These are phyloP conservation scores for Botryotinia narcissicola DNA, from an alignment of 2,329 filamentous ascomycete species.

Conservation along the genomic window DNA sequence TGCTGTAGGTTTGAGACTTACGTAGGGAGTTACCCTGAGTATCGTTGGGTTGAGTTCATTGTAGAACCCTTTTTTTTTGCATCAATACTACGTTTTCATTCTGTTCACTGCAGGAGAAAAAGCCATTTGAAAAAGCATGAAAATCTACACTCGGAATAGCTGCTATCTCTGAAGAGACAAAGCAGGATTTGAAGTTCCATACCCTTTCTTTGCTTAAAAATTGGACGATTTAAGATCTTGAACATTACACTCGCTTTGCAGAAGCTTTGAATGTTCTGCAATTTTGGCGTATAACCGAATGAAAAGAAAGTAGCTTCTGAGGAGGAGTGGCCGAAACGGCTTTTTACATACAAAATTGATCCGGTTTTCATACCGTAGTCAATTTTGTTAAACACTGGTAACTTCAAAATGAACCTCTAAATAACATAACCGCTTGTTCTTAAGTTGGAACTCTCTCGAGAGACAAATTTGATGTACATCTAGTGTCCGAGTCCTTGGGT, in stretches of 20 bases:
- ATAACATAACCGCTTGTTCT: background rate
- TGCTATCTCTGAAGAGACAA: background rate
- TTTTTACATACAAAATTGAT: background rate
- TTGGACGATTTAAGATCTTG: background rate
- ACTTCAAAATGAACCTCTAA: background rate
- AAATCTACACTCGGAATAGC: background rate
- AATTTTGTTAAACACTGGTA: background rate
- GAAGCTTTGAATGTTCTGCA: background rate
- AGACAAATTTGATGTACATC: background rate
- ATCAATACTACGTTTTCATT: background rate
- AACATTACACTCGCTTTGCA: background rate
- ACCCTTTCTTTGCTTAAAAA: too few species aligned
- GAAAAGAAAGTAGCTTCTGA: background rate
- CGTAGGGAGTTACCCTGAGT: conserved; percentile 11
- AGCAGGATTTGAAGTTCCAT: too few species aligned
- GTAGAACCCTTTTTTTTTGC: background rate
- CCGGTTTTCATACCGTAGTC: background rate
- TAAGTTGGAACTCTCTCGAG: background rate
- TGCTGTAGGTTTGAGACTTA: background rate
- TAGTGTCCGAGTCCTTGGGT: background rate
- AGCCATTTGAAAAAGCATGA: background rate
- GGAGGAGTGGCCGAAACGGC: background rate
- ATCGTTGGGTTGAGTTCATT: background rate
- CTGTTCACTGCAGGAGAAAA: background rate
- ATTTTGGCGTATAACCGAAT: too few species aligned